Evolutionary conservation across 2,329 filamentous ascomycete genomes (phyloP).

Genomic region (Immersiporthe knoxdaviesiana): DNA sequence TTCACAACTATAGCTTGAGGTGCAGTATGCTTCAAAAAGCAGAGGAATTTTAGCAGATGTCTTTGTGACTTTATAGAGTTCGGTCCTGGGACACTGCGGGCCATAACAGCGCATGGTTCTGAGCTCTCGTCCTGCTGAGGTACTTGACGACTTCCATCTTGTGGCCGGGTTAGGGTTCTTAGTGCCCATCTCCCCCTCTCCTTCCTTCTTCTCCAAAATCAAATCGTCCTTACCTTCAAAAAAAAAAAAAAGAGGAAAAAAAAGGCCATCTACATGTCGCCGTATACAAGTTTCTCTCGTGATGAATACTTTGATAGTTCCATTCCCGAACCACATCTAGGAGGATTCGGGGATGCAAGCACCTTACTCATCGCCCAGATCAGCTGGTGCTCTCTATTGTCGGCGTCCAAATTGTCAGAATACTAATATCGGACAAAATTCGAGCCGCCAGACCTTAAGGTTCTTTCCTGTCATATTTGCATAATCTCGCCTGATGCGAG

Average conservation of each 20-base stretch:
- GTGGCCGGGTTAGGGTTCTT: neutral
- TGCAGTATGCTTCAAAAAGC: no score
- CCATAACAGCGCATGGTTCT: neutral
- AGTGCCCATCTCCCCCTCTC: neutral
- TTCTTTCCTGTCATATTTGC: neutral
- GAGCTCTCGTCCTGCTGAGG: neutral
- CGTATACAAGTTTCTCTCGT: no score
- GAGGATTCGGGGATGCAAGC: no score
- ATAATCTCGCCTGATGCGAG: neutral
- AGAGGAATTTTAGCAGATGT: no score
- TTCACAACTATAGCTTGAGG: neutral
- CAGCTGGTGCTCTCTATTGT: neutral
- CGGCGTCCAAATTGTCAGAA: neutral
- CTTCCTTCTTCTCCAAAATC: neutral
- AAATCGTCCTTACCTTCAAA: no score
- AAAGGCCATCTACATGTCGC: no score
- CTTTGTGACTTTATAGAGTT: no score
- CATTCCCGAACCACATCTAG: no score
- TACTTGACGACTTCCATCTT: no score
- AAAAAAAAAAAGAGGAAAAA: no score
- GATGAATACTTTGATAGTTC: no score
- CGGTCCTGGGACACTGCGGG: neutral
- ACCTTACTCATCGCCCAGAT: no score
- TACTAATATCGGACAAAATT: neutral
- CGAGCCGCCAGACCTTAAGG: neutral